phyloP scores from a whole-genome alignment of 192 early-diverging fungal genomes.

The Chytriomyces sp. region DNA sequence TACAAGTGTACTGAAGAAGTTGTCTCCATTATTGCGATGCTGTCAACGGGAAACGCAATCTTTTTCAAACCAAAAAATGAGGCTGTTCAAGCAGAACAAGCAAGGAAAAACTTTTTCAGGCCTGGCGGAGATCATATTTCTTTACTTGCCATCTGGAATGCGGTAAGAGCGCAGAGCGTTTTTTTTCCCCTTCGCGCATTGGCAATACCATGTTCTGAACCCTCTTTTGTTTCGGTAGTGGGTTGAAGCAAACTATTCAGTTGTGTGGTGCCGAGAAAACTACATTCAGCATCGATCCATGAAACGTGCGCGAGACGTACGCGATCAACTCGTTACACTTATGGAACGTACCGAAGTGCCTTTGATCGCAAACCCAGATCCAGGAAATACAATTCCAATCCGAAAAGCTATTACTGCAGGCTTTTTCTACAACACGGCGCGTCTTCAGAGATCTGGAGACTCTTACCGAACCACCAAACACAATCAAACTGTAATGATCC shows the following conservation, averaged over 20 bases:
- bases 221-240: constrained; percentile 33
- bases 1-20: constrained; percentile 95
- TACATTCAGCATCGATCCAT: constrained; percentile 93
- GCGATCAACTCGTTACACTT: constrained; percentile 90
- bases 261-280: constrained; percentile 97
- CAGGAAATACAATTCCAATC: constrained; percentile 83
- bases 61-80: constrained; percentile 83
- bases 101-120: constrained; percentile 83
- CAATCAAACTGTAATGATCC: constrained; percentile 87
- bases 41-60: constrained; percentile 71
- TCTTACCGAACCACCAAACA: constrained; percentile 91
- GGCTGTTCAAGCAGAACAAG: constrained; percentile 90
- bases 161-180: constrained; percentile 52
- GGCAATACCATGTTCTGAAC: constrained; percentile 8
- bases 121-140: constrained; percentile 96
- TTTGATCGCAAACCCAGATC: constrained; percentile 80
- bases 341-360: constrained; percentile 90
- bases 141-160: constrained; percentile 90
- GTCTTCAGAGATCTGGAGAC: constrained; percentile 85
- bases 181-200: constrained; percentile 40
- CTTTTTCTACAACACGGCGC: constrained; percentile 94
- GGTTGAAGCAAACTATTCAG: constrained; percentile 83
- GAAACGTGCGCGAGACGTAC: constrained; percentile 86
- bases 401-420: constrained; percentile 92
- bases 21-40: constrained; percentile 92